phyloP scores from a whole-genome alignment of 2,329 filamentous ascomycete species.

The Fusarium camptoceras region DNA sequence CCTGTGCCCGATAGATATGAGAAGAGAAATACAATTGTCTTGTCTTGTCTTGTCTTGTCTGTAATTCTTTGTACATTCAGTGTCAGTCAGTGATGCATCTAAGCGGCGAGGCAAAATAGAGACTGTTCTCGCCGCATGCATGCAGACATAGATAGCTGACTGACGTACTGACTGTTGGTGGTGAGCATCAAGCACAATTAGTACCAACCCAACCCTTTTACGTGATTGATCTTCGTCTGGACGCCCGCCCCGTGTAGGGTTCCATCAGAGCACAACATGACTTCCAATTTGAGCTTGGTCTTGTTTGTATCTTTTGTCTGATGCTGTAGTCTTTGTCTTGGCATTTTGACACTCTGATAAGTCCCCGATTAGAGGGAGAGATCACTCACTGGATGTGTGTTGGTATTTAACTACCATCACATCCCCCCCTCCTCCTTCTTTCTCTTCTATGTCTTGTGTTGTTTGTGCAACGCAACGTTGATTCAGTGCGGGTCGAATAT shows the following conservation, averaged over 20 bases:
- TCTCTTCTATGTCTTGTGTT: background rate
- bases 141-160: conserved; percentile 20
- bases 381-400: conserved; percentile 1
- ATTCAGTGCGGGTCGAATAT: conserved; percentile 4
- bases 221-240: conserved; percentile 36
- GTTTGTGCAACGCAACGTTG: conserved; percentile 30
- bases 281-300: conserved; percentile 42
- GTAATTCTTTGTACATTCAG: background rate
- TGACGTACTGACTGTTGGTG: conserved; percentile 12
- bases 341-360: conserved; percentile 5
- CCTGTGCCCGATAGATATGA: conserved; percentile 14
- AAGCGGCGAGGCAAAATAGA: conserved; percentile 16
- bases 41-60: background rate
- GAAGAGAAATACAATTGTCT: background rate
- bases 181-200: conserved; percentile 15
- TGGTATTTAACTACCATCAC: conserved; percentile 24
- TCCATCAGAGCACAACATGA: conserved; percentile 23
- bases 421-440: background rate
- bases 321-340: conserved; percentile 18
- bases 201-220: conserved; percentile 28
- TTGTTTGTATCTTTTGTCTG: background rate
- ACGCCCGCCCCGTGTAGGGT: conserved; percentile 30
- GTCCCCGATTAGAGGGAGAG: conserved; percentile 5
- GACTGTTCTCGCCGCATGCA: conserved; percentile 11
- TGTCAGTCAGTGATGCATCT: conserved; percentile 10